A percentile compares a stretch with the other conserved stretches of the same genome.
These are phyloP conservation scores for Ophiostoma quercus DNA, from an alignment of 2,329 filamentous ascomycete species.

Conservation along the genomic window DNA sequence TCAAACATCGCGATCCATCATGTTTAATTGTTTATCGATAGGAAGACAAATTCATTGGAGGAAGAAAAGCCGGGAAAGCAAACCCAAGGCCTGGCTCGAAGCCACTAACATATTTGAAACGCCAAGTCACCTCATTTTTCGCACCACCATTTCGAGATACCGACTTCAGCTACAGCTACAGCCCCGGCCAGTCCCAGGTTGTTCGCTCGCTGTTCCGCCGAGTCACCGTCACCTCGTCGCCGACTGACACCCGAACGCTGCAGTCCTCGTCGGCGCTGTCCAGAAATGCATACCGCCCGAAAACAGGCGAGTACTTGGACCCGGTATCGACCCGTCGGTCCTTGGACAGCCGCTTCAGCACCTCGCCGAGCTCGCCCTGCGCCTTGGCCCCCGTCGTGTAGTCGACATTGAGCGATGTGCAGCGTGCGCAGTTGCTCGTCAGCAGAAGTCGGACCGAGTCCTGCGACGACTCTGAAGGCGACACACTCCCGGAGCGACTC, in stretches of 20 bases:
- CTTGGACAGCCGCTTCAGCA: conserved; percentile 64
- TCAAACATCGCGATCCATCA: not conserved
- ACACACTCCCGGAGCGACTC: conserved; percentile 23
- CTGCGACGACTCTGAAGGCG: not conserved
- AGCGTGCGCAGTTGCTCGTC: conserved; percentile 66
- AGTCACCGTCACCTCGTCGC: conserved; percentile 52
- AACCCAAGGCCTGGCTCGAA: not conserved
- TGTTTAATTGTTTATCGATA: not conserved
- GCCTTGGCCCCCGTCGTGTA: conserved; percentile 58
- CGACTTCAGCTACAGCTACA: not conserved
- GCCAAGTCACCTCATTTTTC: conserved; percentile 2
- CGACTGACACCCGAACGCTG: conserved; percentile 35
- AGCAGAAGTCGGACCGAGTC: conserved; percentile 44
- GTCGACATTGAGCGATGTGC: conserved; percentile 66
- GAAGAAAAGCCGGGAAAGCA: not conserved
- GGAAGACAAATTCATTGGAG: not conserved
- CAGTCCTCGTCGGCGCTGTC: conserved; percentile 18
- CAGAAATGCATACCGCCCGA: conserved; percentile 68
- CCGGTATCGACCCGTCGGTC: conserved; percentile 68
- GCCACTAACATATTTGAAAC: conserved; percentile 5
- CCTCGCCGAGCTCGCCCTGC: conserved; percentile 51
- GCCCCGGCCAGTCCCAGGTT: conserved; percentile 47
- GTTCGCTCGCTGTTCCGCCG: conserved; percentile 48
- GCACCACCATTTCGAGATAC: not conserved
- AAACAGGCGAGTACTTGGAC: conserved; percentile 61